Conservation (phyloP, 306 rosid species). For the Vicia faba region DNA sequence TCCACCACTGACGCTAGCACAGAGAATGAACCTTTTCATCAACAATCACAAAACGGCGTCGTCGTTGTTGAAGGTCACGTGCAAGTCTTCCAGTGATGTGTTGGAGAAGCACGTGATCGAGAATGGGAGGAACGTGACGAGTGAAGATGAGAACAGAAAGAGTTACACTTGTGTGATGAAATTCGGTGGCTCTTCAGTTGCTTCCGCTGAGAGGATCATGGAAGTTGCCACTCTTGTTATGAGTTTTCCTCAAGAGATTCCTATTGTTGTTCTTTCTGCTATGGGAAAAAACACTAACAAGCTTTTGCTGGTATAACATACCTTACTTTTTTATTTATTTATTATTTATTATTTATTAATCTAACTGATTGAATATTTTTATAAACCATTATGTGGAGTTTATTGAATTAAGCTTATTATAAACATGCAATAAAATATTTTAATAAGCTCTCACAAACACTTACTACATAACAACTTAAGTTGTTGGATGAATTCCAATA, state of each 20-base stretch:
- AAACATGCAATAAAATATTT: not conserved
- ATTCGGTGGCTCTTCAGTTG: constrained; percentile 93
- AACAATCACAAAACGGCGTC: constrained; percentile 20
- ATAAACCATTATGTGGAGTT: not conserved
- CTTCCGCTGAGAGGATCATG: constrained; percentile 83
- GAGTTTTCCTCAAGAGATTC: constrained; percentile 82
- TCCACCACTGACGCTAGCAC: not conserved
- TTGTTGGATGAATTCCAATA: not conserved
- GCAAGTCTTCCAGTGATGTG: constrained; percentile 53
- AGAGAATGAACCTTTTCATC: not conserved
- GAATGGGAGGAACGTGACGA: constrained; percentile 29
- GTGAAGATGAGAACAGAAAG: constrained; percentile 50
- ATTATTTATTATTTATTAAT: too few species aligned
- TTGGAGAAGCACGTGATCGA: constrained; percentile 46
- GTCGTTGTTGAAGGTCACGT: constrained; percentile 44
- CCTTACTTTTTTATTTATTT: not conserved
- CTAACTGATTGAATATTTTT: not conserved
- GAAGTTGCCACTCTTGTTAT: constrained; percentile 76
- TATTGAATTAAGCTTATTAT: not conserved
- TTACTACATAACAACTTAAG: not conserved
- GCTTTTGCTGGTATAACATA: constrained; percentile 89
- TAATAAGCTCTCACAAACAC: not conserved
- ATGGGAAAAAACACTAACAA: constrained; percentile 96
- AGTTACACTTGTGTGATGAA: constrained; percentile 86
- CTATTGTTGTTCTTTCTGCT: constrained; percentile 91